A percentile compares a stretch with the other conserved stretches of the same genome.
phyloP scores from a whole-genome alignment of 352 stramenopile genomes.

The Pythium phragmiticola region DNA sequence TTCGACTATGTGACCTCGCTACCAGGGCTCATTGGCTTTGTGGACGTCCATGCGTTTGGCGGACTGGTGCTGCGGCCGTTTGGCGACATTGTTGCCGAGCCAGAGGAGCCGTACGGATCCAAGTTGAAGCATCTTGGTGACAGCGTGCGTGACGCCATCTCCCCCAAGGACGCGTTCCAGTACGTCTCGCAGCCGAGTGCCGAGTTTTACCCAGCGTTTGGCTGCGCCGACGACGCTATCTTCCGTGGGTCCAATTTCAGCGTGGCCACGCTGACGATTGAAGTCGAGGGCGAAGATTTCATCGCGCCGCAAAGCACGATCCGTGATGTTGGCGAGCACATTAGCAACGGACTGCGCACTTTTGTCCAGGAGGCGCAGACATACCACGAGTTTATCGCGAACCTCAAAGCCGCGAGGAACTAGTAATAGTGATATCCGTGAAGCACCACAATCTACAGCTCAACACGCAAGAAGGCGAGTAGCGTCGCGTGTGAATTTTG shows the following conservation, averaged over 20 bases:
- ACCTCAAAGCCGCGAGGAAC: constrained; percentile 12
- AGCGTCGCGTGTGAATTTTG: no score
- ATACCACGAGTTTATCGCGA: constrained; percentile 47
- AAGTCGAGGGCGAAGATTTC: constrained; percentile 34
- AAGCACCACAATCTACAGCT: no score
- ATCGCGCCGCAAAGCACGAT: constrained; percentile 48
- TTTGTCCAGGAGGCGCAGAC: constrained; percentile 54
- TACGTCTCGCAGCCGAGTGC: constrained; percentile 21
- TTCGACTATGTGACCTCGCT: constrained; percentile 25
- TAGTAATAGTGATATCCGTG: neutral
- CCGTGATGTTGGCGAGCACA: constrained; percentile 44
- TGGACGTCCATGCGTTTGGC: constrained; percentile 27
- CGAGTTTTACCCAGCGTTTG: constrained; percentile 29
- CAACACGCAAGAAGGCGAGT: no score
- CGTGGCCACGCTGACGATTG: constrained; percentile 34
- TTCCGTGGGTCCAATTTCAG: constrained; percentile 29
- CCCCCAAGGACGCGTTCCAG: constrained; percentile 1
- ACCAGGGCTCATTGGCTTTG: constrained; percentile 8
- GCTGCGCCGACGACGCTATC: constrained; percentile 29
- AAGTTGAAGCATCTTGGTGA: constrained; percentile 27
- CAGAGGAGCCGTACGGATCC: constrained; percentile 21
- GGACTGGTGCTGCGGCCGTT: constrained; percentile 27
- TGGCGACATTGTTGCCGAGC: constrained; percentile 10
- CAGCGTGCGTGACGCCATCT: constrained; percentile 16
- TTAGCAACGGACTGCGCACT: constrained; percentile 51